These are phyloP conservation scores for Saksenaea vasiformis DNA, from an alignment of 371 early-diverging fungal genomes.

Conservation along the genomic window DNA sequence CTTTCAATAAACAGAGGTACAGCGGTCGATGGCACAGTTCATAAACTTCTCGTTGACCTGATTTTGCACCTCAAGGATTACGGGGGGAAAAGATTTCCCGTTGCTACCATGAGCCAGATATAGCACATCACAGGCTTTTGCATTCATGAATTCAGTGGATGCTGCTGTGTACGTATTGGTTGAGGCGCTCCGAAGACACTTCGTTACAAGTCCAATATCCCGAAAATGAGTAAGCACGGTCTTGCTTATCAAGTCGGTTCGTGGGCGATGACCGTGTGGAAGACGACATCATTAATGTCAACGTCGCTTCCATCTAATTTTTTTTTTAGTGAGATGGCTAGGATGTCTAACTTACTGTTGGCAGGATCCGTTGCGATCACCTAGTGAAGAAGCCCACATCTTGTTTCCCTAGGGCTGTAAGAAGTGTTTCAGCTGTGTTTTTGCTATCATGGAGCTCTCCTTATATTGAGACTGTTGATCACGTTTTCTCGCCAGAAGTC, in stretches of 20 bases:
- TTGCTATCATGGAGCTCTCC: too few relatives aligned
- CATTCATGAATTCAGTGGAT: constrained; percentile 4
- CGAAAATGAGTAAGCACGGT: background rate
- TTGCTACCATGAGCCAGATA: constrained; percentile 7
- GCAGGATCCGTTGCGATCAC: too few relatives aligned
- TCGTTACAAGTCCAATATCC: background rate
- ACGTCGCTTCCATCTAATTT: background rate
- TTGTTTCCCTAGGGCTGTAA: too few relatives aligned
- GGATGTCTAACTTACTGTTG: background rate
- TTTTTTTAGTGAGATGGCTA: background rate
- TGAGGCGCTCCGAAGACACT: background rate
- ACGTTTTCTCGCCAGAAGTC: too few relatives aligned
- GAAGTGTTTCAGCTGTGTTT: too few relatives aligned
- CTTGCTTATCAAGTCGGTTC: background rate
- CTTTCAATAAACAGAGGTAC: background rate
- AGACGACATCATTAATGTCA: background rate
- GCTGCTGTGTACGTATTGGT: constrained; percentile 8
- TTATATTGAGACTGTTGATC: too few relatives aligned
- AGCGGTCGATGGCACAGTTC: constrained; percentile 6
- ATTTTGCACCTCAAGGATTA: constrained; percentile 11
- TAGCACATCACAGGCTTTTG: constrained; percentile 5
- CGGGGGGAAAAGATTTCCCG: constrained; percentile 11
- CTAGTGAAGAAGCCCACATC: too few relatives aligned
- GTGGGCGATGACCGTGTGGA: background rate
- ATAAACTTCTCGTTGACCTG: constrained; percentile 14